Base-by-base conservation (phyloP, 192 early-diverging fungal genomes). In the Coemansia sp. region DNA sequence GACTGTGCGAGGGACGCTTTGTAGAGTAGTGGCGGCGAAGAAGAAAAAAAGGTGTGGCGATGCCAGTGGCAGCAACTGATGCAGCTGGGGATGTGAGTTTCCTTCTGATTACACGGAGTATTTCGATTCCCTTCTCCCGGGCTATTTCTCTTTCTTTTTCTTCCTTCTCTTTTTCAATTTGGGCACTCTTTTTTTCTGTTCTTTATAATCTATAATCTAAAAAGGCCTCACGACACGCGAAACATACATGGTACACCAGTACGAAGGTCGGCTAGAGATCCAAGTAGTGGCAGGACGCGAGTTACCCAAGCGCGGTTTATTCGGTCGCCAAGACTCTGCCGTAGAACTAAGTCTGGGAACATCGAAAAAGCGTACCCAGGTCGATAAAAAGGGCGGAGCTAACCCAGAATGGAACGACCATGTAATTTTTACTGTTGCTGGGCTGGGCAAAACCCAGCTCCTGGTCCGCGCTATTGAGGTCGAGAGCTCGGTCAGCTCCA, bases 361-460 rank as follows among this genome's bases (percentile, higher is more conserved):
- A 19, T 62, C 69, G 31, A 77, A 61, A 40, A 83, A 80, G 69
- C 74, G 70, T 53, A 80, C 80, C 19, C 76, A 75, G 53, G 70
- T 77, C 4, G 77, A 85, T 67, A 80, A 80, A 67, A 85, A 75
- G 65, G 84, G 84, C 67, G 84, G 84, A 20, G 36, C 71, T 2
- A 65, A 72, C 29, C 84, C 84, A 13, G 62, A 73, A 46, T 85
- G 84, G 84, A 85, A 83, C 41, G 77, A 83, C 61, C 70, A 60
- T 44, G 36, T 85, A 12, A 50, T 56, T 32, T 83, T 85, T 32
- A 68, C 72, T 19, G 65, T 85, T 13, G 48, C 62, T 1, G 75
- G 74, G n/a, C 64, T 74, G 8, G 84, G 74, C 15, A 75, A 80
- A 67, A 70, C 68, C 38, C 76, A 75, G 61, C 67, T 85, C 51